Conservation (phyloP, 2,329 filamentous ascomycete species). For the Lomentospora prolificans region DNA sequence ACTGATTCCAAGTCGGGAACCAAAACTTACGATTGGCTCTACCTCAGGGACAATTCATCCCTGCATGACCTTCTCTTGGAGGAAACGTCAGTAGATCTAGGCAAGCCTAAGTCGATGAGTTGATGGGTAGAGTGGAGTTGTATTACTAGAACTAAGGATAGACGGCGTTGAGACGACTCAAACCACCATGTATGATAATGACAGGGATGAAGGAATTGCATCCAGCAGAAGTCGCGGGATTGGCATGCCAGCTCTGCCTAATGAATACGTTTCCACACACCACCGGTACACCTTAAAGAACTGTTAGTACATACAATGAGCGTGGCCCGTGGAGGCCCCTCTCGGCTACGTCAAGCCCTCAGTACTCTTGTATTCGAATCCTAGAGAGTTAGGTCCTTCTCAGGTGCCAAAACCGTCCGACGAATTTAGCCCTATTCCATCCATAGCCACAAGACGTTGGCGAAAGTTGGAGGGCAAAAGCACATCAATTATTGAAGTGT, state of each 20-base stretch:
- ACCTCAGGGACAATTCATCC: conserved; percentile 70
- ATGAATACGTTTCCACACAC: neutral
- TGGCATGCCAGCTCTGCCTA: neutral
- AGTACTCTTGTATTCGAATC: too few relatives aligned
- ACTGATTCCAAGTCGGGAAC: conserved; percentile 66
- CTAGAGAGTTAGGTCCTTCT: too few relatives aligned
- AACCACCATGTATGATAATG: neutral
- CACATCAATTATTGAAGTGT: too few relatives aligned
- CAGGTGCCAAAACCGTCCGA: too few relatives aligned
- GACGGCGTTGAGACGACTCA: neutral
- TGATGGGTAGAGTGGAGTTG: neutral
- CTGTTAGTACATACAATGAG: too few relatives aligned
- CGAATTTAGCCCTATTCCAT: too few relatives aligned
- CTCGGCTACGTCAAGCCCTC: too few relatives aligned
- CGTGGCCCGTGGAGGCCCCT: too few relatives aligned
- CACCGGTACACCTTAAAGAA: neutral
- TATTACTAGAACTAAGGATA: neutral
- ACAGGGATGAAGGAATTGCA: neutral
- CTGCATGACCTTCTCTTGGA: conserved; percentile 62
- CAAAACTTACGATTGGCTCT: conserved; percentile 71
- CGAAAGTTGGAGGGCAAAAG: too few relatives aligned
- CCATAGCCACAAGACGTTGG: too few relatives aligned
- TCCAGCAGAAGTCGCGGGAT: neutral
- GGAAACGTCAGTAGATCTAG: conserved; percentile 63
- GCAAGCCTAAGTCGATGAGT: conserved; percentile 7